Evolutionary conservation across 192 early-diverging fungal species (phyloP).

Genomic region (Podila clonocystis): DNA sequence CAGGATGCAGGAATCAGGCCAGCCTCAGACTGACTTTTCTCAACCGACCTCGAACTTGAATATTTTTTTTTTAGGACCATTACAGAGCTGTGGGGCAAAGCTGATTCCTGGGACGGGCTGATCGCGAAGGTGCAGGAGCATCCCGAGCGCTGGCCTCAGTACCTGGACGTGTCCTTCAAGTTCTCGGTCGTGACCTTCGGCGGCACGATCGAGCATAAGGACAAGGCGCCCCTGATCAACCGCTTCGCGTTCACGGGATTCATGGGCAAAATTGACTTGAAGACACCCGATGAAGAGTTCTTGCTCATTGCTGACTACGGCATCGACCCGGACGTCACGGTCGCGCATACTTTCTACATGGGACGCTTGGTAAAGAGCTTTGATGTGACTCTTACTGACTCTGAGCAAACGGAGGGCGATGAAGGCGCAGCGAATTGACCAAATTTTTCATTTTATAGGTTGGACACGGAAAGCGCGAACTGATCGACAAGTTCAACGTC

Average conservation of each 20-base stretch:
- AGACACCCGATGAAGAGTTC: constrained; percentile 81
- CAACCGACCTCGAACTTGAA: neutral
- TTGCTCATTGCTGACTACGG: constrained; percentile 84
- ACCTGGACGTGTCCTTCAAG: constrained; percentile 72
- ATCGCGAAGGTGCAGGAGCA: constrained; percentile 65
- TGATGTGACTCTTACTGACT: neutral
- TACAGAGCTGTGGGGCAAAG: constrained; percentile 81
- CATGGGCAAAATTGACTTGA: constrained; percentile 85
- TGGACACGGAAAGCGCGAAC: constrained; percentile 73
- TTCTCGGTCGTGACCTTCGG: constrained; percentile 83
- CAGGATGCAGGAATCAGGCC: too few relatives aligned
- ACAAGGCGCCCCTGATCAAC: constrained; percentile 86
- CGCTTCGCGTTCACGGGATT: constrained; percentile 87
- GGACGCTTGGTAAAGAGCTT: constrained; percentile 63
- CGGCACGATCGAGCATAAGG: constrained; percentile 70
- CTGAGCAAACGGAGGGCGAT: neutral
- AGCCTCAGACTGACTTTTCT: neutral
- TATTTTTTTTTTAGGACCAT: constrained; percentile 65
- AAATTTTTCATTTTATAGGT: constrained; percentile 46
- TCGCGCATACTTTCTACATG: constrained; percentile 68
- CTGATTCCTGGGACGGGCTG: constrained; percentile 67
- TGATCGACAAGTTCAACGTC: constrained; percentile 88
- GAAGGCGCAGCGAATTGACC: neutral
- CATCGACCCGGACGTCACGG: constrained; percentile 46
- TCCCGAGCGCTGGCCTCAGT: constrained; percentile 67